Conservation (phyloP, 2,329 filamentous ascomycete species). For the Cladorrhinum sp. region DNA sequence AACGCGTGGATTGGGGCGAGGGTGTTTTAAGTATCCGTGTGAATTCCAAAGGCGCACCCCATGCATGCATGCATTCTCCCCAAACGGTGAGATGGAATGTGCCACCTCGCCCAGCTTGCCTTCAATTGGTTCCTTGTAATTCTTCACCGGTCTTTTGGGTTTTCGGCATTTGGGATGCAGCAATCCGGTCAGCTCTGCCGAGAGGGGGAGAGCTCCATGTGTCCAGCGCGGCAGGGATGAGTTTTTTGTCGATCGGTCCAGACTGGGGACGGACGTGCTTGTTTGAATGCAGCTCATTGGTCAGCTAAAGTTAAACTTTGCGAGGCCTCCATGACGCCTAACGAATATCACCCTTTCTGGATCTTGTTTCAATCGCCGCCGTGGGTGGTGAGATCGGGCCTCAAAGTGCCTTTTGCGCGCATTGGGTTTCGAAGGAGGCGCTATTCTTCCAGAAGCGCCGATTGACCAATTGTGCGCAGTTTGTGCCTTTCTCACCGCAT, state of each 20-base stretch:
- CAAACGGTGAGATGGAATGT: not conserved
- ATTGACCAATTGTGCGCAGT: not conserved
- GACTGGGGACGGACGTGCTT: not conserved
- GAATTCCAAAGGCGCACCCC: not conserved
- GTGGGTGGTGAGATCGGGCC: slow-evolving; percentile 4
- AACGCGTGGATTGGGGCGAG: not conserved
- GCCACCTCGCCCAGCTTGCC: not conserved
- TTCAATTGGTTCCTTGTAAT: not conserved
- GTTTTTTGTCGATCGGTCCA: not conserved
- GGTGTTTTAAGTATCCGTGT: not conserved
- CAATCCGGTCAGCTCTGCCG: not conserved
- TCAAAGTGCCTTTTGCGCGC: not conserved
- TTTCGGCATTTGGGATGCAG: not conserved
- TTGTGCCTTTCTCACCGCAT: slow-evolving; percentile 1
- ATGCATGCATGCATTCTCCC: too few species aligned
- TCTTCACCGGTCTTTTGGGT: not conserved
- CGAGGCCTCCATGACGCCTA: slow-evolving; percentile 3
- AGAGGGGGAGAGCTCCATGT: not conserved
- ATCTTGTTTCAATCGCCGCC: not conserved
- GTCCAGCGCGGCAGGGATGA: not conserved
- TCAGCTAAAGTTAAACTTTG: not conserved
- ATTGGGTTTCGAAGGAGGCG: not conserved
- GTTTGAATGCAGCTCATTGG: slow-evolving; percentile 4
- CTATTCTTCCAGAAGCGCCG: not conserved
- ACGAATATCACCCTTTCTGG: not conserved